Base-by-base conservation (phyloP, 371 early-diverging fungal genomes). In the Apophysomyces variabilis region DNA sequence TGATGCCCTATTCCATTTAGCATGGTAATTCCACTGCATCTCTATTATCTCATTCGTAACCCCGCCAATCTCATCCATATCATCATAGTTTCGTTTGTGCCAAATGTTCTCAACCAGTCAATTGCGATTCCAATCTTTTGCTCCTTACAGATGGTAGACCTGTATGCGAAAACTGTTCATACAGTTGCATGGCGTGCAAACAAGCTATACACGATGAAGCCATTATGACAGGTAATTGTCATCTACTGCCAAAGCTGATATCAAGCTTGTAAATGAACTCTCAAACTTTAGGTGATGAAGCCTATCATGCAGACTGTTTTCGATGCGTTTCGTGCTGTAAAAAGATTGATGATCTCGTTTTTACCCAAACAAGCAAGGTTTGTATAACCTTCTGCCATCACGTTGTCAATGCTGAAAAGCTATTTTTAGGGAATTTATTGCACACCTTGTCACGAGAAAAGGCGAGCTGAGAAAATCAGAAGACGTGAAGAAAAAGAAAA, bases 301-400 rank as follows among this genome's bases (percentile, higher is more conserved):
- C 93, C n/a, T 95, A 92, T 69, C 95, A 95, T 63, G 88, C 89
- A n/a, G 90, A 88, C 47, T 95, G 94, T 67, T 95, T 95, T 70
- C 80, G 89, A 9, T 95, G 93, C 68, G 78, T 84, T 13, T 86
- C 84, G 62, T 93, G 92, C 70, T 77, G 84, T 65, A 76, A 86
- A 56, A 86, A 83, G 66, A 92, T 92, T 66, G 89, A 88, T 43
- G 92, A 92, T 72, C 78, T 92, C 62, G 88, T 90, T 38, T 93
- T 89, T 79, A 91, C 92, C 62, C 90, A 92, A 78, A 93, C 93
- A 54, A 90, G 87, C 70, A 89, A 86, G 80, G 88, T 86, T 76
- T 32, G 18, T 38, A 45, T 38, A 12, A 18, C 37, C 38, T 41
- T 18, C 41, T 9, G 9, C 8, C 21, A 21, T 50, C 54, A 50